Conservation (phyloP, 495 filamentous ascomycete genomes). For the Bathelium albidoporum region DNA sequence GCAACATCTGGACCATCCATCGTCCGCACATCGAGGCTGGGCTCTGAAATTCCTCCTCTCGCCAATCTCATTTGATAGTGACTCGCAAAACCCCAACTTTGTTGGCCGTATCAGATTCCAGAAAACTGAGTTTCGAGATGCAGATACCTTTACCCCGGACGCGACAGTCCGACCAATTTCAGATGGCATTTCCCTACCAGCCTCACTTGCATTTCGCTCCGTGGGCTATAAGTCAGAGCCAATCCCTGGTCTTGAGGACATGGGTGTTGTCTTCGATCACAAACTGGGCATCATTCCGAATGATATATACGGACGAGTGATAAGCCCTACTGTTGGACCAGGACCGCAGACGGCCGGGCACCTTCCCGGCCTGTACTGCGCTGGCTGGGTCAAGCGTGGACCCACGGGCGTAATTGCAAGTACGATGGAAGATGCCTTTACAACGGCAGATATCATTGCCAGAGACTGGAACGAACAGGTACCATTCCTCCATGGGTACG, state of each 20-base stretch:
- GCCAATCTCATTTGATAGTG: constrained; percentile 50
- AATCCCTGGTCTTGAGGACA: constrained; percentile 62
- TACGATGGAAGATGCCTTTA: constrained; percentile 92
- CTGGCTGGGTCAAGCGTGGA: constrained; percentile 93
- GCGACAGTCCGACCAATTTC: constrained; percentile 22
- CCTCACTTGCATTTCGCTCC: constrained; percentile 67
- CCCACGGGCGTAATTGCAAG: constrained; percentile 93
- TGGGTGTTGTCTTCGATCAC: constrained; percentile 70
- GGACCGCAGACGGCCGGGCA: constrained; percentile 27
- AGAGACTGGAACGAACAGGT: constrained; percentile 49
- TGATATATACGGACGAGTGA: constrained; percentile 68
- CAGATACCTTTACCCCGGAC: constrained; percentile 37
- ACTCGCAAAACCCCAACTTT: constrained; percentile 41
- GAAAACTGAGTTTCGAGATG: constrained; percentile 44
- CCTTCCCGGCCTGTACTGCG: constrained; percentile 79
- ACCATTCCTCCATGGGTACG: constrained; percentile 19
- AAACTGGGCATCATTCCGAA: constrained; percentile 70
- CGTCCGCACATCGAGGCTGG: constrained; percentile 56
- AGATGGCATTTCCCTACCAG: constrained; percentile 35
- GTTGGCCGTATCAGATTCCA: constrained; percentile 46
- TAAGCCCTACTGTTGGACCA: constrained; percentile 27
- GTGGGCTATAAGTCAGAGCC: constrained; percentile 83
- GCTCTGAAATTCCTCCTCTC: constrained; percentile 72
- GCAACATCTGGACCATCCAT: constrained; percentile 27
- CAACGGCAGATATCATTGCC: constrained; percentile 70